A percentile compares a stretch with the other conserved stretches of the same genome.
Evolutionary conservation across 441 rosid species (phyloP).

Genomic region (Theobroma grandiflorum): DNA sequence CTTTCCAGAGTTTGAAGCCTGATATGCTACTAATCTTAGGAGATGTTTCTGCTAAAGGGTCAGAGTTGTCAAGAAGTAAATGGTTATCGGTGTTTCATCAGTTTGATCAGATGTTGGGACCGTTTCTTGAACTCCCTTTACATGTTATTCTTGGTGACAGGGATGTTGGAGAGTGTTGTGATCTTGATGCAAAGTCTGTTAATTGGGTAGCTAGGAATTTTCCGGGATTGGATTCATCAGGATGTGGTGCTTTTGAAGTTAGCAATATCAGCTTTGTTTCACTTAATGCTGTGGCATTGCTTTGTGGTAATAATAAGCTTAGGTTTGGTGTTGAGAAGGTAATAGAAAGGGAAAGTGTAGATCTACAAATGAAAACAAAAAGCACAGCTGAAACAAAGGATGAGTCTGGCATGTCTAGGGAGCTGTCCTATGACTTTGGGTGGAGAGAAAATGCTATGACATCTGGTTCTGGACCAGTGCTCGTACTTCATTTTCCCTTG

Average conservation of each 20-base stretch:
- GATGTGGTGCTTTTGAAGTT: conserved; percentile 71
- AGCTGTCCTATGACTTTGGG: conserved; percentile 29
- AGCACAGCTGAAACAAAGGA: conserved; percentile 11
- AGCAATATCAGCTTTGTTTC: conserved; percentile 66
- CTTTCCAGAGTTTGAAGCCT: conserved; percentile 58
- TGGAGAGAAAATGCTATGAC: conserved; percentile 52
- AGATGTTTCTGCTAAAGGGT: conserved; percentile 65
- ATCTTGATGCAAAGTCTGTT: conserved; percentile 48
- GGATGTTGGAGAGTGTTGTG: conserved; percentile 62
- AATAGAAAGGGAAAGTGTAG: conserved; percentile 59
- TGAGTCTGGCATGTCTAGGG: conserved; percentile 24
- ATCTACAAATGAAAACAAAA: conserved; percentile 37
- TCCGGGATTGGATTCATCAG: conserved; percentile 66
- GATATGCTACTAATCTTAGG: conserved; percentile 72
- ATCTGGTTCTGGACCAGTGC: conserved; percentile 63
- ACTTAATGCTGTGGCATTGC: conserved; percentile 62
- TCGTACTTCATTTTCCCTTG: conserved; percentile 70
- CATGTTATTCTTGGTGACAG: conserved; percentile 66
- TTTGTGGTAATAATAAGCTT: conserved; percentile 54
- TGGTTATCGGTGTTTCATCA: conserved; percentile 60
- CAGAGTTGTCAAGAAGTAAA: conserved; percentile 42
- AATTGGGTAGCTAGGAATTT: conserved; percentile 55
- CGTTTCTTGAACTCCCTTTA: conserved; percentile 56
- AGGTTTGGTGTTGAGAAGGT: conserved; percentile 62
- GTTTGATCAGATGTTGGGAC: conserved; percentile 56